phyloP scores from a whole-genome alignment of 2,329 filamentous ascomycete genomes.

The Aspergillus ibericus region DNA sequence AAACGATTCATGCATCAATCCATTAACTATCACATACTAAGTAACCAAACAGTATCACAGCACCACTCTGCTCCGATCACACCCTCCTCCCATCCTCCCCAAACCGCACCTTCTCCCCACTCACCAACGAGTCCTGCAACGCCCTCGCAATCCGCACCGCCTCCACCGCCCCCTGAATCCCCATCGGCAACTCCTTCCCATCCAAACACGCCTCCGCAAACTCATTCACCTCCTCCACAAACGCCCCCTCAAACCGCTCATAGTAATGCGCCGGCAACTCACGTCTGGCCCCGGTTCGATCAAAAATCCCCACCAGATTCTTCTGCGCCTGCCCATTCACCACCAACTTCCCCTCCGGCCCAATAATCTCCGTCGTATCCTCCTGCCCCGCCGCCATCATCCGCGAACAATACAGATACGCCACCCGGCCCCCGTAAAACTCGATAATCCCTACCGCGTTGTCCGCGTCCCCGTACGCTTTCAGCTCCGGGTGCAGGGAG shows the following conservation, averaged over 20 bases:
- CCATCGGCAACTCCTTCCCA: conserved; percentile 54
- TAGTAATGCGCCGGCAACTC: conserved; percentile 65
- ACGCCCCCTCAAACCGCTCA: conserved; percentile 63
- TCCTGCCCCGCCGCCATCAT: conserved; percentile 70
- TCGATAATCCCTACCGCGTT: conserved; percentile 66
- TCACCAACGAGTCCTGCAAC: conserved; percentile 57
- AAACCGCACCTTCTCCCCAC: conserved; percentile 59
- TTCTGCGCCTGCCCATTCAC: conserved; percentile 60
- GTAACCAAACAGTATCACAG: neutral
- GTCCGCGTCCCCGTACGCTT: conserved; percentile 59
- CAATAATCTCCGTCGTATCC: conserved; percentile 67
- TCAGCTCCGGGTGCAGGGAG: conserved; percentile 58
- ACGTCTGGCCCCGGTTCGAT: conserved; percentile 54
- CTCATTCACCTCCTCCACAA: conserved; percentile 65
- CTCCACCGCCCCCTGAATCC: conserved; percentile 58
- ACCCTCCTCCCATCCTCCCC: conserved; percentile 54
- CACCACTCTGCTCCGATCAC: neutral
- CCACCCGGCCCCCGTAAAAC: conserved; percentile 63
- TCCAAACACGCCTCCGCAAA: conserved; percentile 62
- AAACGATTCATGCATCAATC: neutral
- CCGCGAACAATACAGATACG: conserved; percentile 62
- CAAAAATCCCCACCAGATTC: conserved; percentile 59
- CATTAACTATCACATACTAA: neutral
- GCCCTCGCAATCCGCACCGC: conserved; percentile 60
- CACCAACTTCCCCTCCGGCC: conserved; percentile 62